Base-by-base conservation (phyloP, 2,329 filamentous ascomycete genomes). In the Phymatotrichopsis omnivora region DNA sequence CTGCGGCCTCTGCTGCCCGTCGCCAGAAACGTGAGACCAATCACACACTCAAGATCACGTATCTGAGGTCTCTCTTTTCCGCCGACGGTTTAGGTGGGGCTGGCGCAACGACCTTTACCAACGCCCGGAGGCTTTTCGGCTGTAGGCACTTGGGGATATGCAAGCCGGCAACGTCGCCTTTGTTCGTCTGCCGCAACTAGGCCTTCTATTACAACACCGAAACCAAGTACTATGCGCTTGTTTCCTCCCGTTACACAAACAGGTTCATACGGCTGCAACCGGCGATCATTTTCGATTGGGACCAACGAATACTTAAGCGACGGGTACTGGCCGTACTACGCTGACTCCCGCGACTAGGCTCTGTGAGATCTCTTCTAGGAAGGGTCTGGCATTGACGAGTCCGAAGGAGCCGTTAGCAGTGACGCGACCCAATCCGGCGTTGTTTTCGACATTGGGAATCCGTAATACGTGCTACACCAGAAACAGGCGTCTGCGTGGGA, bases 291-390 rank as follows among this genome's bases (percentile, higher is more conserved):
- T 16, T 25, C 42, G 5, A 20, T 14, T 7, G 20, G 10, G 10
- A 19, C 19, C n/a, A 22, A 16, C 7, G 20, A 29, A 16, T 4
- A 33, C 24, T 3, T 7, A 12, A 12, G 16, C 11, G 22, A 19
- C n/a, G 23, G 17, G 8, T 6, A 23, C 11, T 19, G 34, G 22
- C 20, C 22, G 7, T 20, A 20, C 4, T 25, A 40, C n/a, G 25
- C 23, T 7, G 35, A 49, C 12, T 31, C 42, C n/a, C 24, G 36
- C 12, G 42, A 49, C 17, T 27, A 22, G 20, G 42, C 35, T 11
- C 31, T 49, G 10, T 49, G 45, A 14, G 42, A 45, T 11, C 7
- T 49, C 10, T 49, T 49, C 16, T 49, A 42, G 25, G 41, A 30
- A 14, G 46, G 45, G 14, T 49, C 45, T n/a, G 42, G 23, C 7